Evolutionary conservation across 1,284 basidiomycete species (phyloP).

Genomic region (Wolfiporia cocos): DNA sequence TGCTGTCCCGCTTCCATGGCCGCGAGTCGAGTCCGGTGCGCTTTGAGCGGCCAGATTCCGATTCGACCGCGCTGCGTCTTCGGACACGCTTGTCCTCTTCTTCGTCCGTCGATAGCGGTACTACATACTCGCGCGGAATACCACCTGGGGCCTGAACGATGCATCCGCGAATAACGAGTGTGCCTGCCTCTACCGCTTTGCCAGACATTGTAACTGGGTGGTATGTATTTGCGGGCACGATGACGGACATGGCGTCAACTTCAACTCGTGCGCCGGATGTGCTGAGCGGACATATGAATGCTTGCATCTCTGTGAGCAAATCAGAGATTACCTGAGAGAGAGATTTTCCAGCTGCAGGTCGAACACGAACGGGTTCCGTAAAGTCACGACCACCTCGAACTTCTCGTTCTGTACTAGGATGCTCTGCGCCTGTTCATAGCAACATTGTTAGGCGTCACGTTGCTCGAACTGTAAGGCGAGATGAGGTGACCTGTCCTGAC

Average conservation of each 20-base stretch:
- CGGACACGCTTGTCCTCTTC: constrained; percentile 62
- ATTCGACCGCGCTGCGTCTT: constrained; percentile 50
- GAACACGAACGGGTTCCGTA: constrained; percentile 91
- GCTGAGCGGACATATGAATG: constrained; percentile 32
- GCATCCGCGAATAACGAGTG: constrained; percentile 73
- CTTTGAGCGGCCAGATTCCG: constrained; percentile 65
- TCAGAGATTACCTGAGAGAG: constrained; percentile 73
- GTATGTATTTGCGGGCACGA: constrained; percentile 69
- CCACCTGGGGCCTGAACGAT: constrained; percentile 74
- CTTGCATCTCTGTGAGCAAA: background rate
- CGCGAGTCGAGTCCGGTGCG: constrained; percentile 64
- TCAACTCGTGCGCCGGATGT: constrained; percentile 79
- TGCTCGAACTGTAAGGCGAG: too few relatives aligned
- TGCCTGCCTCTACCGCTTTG: constrained; percentile 61
- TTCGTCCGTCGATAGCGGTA: constrained; percentile 70
- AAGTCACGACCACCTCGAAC: constrained; percentile 75
- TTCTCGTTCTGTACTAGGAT: constrained; percentile 80
- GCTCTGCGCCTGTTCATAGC: constrained; percentile 40
- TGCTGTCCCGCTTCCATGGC: constrained; percentile 44
- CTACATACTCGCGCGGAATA: constrained; percentile 61
- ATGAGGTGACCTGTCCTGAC: constrained; percentile 47
- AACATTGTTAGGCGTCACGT: too few relatives aligned
- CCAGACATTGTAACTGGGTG: constrained; percentile 74
- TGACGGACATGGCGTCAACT: constrained; percentile 49
- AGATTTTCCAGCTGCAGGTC: constrained; percentile 83